A percentile compares a stretch with the other conserved stretches of the same genome.
Evolutionary conservation across 1,139 yeast species (phyloP).

Genomic region (Meyerozyma athensensis): DNA sequence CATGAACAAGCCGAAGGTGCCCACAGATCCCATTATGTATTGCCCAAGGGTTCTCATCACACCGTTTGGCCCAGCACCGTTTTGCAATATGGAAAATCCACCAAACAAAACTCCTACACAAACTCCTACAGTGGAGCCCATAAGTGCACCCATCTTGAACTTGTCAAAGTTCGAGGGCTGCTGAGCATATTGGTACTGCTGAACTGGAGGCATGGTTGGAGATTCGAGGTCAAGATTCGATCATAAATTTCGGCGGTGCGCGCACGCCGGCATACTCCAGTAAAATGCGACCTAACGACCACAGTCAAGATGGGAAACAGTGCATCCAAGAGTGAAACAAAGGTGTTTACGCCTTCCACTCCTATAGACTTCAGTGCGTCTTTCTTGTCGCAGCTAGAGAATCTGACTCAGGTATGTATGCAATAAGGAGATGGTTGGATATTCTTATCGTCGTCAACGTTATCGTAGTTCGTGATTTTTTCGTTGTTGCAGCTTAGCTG

Average conservation of each 20-base stretch:
- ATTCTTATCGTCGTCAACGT: no score
- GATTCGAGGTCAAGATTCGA: no score
- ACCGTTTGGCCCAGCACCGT: constrained; percentile 99
- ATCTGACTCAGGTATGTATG: constrained; percentile 55
- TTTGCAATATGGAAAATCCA: constrained; percentile 82
- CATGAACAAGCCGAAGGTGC: constrained; percentile 95
- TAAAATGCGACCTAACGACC: neutral
- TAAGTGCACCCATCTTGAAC: constrained; percentile 95
- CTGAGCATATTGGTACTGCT: constrained; percentile 63
- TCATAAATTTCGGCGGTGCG: neutral
- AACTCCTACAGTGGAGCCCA: constrained; percentile 96
- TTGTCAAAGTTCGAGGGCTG: constrained; percentile 91
- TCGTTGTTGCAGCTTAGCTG: neutral
- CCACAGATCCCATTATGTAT: constrained; percentile 94
- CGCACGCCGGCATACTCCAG: constrained; percentile 7
- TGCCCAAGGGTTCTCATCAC: constrained; percentile 95
- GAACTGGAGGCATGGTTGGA: constrained; percentile 73
- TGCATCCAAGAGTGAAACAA: constrained; percentile 58
- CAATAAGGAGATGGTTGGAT: no score
- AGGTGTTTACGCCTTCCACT: constrained; percentile 63
- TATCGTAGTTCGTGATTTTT: no score
- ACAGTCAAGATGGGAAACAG: constrained; percentile 44
- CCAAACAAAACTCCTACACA: constrained; percentile 95
- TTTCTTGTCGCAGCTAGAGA: constrained; percentile 66
- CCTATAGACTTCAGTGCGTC: constrained; percentile 74